These are phyloP conservation scores for Friedmanniomyces simplex DNA, from an alignment of 495 filamentous ascomycete species.

Conservation along the genomic window DNA sequence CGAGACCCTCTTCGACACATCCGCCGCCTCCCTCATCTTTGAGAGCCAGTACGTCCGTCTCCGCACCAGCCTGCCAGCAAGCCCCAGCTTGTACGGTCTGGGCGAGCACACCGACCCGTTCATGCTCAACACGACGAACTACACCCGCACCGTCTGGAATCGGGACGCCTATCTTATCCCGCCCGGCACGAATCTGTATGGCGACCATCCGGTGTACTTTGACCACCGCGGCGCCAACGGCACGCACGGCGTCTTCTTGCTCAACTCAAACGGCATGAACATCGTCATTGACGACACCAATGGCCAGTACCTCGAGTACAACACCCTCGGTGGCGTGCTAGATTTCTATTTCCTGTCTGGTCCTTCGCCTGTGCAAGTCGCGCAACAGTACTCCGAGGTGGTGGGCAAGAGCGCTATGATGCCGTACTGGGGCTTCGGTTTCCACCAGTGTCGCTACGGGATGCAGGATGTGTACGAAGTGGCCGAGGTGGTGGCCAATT, in stretches of 20 bases:
- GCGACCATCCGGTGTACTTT: constrained; percentile 74
- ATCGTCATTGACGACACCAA: constrained; percentile 61
- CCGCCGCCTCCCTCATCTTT: constrained; percentile 59
- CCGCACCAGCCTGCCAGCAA: constrained; percentile 53
- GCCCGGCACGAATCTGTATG: constrained; percentile 66
- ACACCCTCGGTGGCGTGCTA: constrained; percentile 66
- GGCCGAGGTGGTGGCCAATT: constrained; percentile 72
- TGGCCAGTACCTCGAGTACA: constrained; percentile 74
- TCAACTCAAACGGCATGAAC: constrained; percentile 83
- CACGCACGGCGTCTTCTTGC: constrained; percentile 72
- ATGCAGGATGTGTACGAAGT: constrained; percentile 68
- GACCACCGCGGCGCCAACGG: constrained; percentile 58
- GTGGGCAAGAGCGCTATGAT: constrained; percentile 64
- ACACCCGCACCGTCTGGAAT: constrained; percentile 71
- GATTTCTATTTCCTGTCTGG: constrained; percentile 81
- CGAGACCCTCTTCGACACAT: constrained; percentile 73
- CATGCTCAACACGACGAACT: constrained; percentile 59
- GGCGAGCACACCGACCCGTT: constrained; percentile 72
- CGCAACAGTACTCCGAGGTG: constrained; percentile 62
- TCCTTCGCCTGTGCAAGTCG: constrained; percentile 58
- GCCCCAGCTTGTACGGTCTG: constrained; percentile 67
- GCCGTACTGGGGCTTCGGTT: constrained; percentile 78
- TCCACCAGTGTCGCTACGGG: constrained; percentile 72
- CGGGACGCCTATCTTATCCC: constrained; percentile 61
- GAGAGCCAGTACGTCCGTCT: constrained; percentile 69